These are phyloP conservation scores for Maudiozyma saulgeensis DNA, from an alignment of 805 yeast genomes.

Conservation along the genomic window DNA sequence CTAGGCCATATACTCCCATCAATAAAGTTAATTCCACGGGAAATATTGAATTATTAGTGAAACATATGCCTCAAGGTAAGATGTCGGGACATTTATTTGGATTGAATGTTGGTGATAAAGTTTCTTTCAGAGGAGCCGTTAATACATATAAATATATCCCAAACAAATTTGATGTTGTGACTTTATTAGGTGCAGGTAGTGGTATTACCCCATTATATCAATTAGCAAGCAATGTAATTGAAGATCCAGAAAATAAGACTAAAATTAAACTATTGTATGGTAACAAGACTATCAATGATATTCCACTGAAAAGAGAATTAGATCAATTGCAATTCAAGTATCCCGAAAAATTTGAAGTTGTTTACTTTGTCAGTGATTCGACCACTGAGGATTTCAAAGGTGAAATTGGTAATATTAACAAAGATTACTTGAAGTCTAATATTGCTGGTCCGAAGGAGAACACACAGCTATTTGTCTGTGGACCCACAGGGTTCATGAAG, in stretches of 20 bases:
- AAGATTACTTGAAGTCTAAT: constrained; percentile 54
- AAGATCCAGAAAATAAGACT: constrained; percentile 80
- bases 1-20: constrained; percentile 86
- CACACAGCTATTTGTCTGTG: constrained; percentile 79
- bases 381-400: constrained; percentile 37
- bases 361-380: constrained; percentile 69
- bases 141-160: constrained; percentile 84
- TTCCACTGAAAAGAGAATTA: constrained; percentile 66
- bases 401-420: constrained; percentile 63
- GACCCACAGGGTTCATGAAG: constrained; percentile 86
- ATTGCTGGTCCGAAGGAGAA: constrained; percentile 60
- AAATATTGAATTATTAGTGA: constrained; percentile 66
- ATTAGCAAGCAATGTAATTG: constrained; percentile 62
- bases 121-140: constrained; percentile 89
- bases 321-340: constrained; percentile 45
- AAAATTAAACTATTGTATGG: constrained; percentile 78
- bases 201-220: constrained; percentile 96
- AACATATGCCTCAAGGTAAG: constrained; percentile 77
- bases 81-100: constrained; percentile 63
- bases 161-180: constrained; percentile 69
- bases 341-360: constrained; percentile 69
- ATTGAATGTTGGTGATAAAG: constrained; percentile 68
- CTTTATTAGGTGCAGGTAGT: constrained; percentile 89
- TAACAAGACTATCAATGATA: constrained; percentile 61
- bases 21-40: constrained; percentile 65